Evolutionary conservation across 1,284 basidiomycete genomes (phyloP).

Genomic region (Violaceomyces palustris): DNA sequence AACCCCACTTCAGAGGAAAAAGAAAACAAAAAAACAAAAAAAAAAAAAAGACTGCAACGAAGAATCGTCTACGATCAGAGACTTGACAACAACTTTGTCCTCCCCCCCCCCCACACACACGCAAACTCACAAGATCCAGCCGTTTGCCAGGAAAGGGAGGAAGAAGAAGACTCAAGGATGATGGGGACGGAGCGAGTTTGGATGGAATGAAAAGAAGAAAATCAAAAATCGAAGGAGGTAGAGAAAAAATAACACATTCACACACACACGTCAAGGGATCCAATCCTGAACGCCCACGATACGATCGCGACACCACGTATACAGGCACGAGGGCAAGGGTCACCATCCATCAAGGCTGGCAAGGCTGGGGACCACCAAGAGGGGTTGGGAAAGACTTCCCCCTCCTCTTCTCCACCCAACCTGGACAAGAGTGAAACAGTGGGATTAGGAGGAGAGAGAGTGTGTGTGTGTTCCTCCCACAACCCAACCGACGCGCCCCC

Average conservation of each 20-base stretch:
- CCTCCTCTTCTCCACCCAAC: too few relatives aligned
- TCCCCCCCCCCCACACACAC: neutral
- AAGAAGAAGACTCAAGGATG: neutral
- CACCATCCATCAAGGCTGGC: too few relatives aligned
- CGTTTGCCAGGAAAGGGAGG: neutral
- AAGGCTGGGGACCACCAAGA: too few relatives aligned
- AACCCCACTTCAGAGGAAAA: neutral
- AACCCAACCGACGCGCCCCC: too few relatives aligned
- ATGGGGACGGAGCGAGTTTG: neutral
- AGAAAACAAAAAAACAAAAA: neutral
- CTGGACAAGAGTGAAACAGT: too few relatives aligned
- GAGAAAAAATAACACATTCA: too few relatives aligned
- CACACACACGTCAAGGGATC: too few relatives aligned
- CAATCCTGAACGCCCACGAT: neutral
- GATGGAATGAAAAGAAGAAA: neutral
- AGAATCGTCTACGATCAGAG: too few relatives aligned
- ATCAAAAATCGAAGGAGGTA: neutral
- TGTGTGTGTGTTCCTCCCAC: too few relatives aligned
- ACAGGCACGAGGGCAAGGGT: conserved; percentile 4
- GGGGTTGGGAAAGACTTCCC: too few relatives aligned
- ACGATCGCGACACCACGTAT: neutral
- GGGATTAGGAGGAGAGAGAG: too few relatives aligned
- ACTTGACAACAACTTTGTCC: neutral
- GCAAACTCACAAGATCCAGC: neutral
- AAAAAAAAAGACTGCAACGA: too few relatives aligned